Evolutionary conservation across 306 rosid species (phyloP).

Genomic region (Pyrus betulifolia): DNA sequence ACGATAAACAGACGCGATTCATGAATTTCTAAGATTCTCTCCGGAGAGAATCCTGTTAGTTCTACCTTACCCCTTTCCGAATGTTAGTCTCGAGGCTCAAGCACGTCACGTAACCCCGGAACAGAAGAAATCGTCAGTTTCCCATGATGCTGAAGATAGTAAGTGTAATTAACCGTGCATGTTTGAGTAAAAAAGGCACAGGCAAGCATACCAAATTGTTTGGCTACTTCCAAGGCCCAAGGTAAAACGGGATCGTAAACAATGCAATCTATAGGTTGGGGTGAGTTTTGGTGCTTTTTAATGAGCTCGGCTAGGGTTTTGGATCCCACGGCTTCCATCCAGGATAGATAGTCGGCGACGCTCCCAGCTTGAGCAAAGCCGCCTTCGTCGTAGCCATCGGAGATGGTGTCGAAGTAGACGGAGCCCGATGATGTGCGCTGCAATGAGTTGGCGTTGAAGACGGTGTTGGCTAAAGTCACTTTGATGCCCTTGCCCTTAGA

Average conservation of each 20-base stretch:
- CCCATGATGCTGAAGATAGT: conserved; percentile 33
- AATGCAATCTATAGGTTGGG: conserved; percentile 32
- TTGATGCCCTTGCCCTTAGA: conserved; percentile 26
- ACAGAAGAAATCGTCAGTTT: conserved; percentile 22
- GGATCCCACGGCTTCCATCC: conserved; percentile 33
- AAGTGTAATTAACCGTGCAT: conserved; percentile 38
- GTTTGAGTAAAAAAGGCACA: conserved; percentile 55
- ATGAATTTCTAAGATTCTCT: no score
- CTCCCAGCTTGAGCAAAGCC: conserved; percentile 35
- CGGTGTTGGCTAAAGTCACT: conserved; percentile 41
- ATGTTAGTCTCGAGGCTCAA: conserved; percentile 32
- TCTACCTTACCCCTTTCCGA: background rate
- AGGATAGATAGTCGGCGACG: conserved; percentile 30
- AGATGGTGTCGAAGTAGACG: conserved; percentile 45
- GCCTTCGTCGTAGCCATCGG: conserved; percentile 58
- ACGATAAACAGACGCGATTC: no score
- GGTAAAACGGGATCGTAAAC: conserved; percentile 41
- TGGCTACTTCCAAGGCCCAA: conserved; percentile 54
- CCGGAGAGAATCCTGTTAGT: no score
- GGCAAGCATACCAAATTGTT: conserved; percentile 31
- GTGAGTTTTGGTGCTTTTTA: conserved; percentile 13
- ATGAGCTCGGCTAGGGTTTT: conserved; percentile 37
- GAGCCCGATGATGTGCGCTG: conserved; percentile 11
- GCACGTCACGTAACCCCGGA: conserved; percentile 38
- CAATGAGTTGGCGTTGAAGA: conserved; percentile 40